Percentiles rank a stretch among this genome's conserved stretches.
Evolutionary conservation across 2,329 filamentous ascomycete species (phyloP).

Genomic region (Aspergillus nomiae): DNA sequence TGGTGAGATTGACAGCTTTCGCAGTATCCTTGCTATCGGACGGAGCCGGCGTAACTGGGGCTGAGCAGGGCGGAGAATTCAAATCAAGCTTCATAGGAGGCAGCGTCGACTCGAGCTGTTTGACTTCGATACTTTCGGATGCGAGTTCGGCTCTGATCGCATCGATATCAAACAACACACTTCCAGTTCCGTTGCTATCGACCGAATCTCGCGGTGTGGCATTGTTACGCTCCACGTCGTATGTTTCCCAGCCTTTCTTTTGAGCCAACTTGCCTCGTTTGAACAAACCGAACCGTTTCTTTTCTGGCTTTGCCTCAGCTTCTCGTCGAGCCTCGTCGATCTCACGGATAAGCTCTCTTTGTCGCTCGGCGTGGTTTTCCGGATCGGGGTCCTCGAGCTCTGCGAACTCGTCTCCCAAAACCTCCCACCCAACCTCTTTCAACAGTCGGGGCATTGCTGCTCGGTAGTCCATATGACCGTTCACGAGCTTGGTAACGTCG

Average conservation of each 20-base stretch:
- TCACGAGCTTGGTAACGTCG: slow-evolving; percentile 80
- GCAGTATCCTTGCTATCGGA: slow-evolving; percentile 42
- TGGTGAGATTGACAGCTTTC: slow-evolving; percentile 16
- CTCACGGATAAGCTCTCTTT: slow-evolving; percentile 92
- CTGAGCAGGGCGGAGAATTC: slow-evolving; percentile 27
- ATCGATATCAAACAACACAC: slow-evolving; percentile 90
- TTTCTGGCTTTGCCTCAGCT: slow-evolving; percentile 76
- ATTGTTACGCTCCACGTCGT: slow-evolving; percentile 64
- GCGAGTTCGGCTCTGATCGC: slow-evolving; percentile 87
- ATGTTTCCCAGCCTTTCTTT: slow-evolving; percentile 92
- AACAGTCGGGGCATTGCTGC: slow-evolving; percentile 86
- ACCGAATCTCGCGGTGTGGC: slow-evolving; percentile 29
- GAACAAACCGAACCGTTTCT: slow-evolving; percentile 75
- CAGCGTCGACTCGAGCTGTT: slow-evolving; percentile 82
- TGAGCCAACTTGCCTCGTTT: slow-evolving; percentile 71
- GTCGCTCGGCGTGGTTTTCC: slow-evolving; percentile 83
- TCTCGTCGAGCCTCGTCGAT: slow-evolving; percentile 92
- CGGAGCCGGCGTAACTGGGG: slow-evolving; percentile 24
- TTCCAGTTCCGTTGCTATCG: slow-evolving; percentile 36
- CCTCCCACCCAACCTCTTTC: slow-evolving; percentile 84
- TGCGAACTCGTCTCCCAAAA: slow-evolving; percentile 89
- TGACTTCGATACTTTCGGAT: slow-evolving; percentile 69
- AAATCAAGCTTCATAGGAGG: slow-evolving; percentile 84
- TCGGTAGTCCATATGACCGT: slow-evolving; percentile 96
- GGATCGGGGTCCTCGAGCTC: slow-evolving; percentile 98